Evolutionary conservation across 768 basidiomycete species (phyloP), one percentile per base, ranked within the genome.

Genomic region (Leccinum longicurvipes): DNA sequence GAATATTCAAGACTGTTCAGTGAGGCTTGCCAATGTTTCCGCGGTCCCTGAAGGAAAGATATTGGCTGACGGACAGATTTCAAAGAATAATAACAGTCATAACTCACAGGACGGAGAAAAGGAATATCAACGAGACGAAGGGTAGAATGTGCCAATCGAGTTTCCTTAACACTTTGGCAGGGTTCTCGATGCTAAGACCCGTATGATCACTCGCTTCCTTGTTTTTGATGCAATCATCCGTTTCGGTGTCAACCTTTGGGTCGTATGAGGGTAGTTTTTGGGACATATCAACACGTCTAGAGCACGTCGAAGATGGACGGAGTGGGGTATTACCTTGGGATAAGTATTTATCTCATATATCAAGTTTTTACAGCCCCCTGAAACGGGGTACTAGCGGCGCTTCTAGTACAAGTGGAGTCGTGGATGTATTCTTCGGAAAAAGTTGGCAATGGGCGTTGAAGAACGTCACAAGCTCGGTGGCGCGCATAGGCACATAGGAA

Each of bases 1-100:
- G 45, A 9, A 14, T 2, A 44, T 36, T 28, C 17, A 25, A 47
- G n/a, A n/a, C n/a, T n/a, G n/a, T n/a, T n/a, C n/a, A 44, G 41
- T 24, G 14, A 7, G 8, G 62, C 70, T 69, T 60, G 51, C 78
- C 79, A 44, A 80, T 69, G 59, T 79, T 80, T 46, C 72, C 62
- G 7, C 79, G 74, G 56, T 79, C 79, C 34, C 75, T 77, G 46
- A 14, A 47, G 17, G 41, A 21, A 28, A 36, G 24, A 47, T 21
- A 23, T 47, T 28, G 39, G 42, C 41, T 25, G 6, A 28, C 21
- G 12, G 29, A 47, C 47, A 12, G 24, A 1, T 14, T 19, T 44
- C 42, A 10, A 17, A 44, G 11, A 24, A 12, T 5, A 44, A 44
- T 23, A n/a, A 19, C 24, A 23, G 9, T n/a, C 21, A 4, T 24